Conservation (phyloP, 352 stramenopile genomes). For the Peronosclerospora sorghi region DNA sequence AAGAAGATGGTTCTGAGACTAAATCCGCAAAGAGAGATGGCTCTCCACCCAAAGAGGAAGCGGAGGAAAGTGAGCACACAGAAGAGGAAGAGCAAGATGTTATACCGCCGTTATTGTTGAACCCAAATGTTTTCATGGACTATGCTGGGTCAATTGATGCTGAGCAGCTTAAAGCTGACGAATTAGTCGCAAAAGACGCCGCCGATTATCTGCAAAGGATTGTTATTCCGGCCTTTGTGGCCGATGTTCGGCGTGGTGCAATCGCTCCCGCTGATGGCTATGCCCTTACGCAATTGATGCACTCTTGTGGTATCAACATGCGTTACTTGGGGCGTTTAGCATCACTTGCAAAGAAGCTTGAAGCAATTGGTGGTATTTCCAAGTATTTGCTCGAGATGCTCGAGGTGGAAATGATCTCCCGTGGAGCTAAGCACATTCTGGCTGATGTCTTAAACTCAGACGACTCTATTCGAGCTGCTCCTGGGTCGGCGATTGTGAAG, state of each 20-base stretch:
- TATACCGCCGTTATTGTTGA: slow-evolving; percentile 53
- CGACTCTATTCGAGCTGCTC: slow-evolving; percentile 44
- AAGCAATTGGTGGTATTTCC: slow-evolving; percentile 79
- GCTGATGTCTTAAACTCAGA: slow-evolving; percentile 61
- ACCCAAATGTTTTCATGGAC: slow-evolving; percentile 86
- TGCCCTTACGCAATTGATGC: slow-evolving; percentile 89
- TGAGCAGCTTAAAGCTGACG: slow-evolving; percentile 55
- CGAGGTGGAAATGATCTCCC: slow-evolving; percentile 94
- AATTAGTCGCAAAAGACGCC: slow-evolving; percentile 55
- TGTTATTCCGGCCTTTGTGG: slow-evolving; percentile 77
- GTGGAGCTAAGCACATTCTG: slow-evolving; percentile 83
- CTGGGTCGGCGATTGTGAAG: slow-evolving; percentile 65
- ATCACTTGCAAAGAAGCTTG: slow-evolving; percentile 79
- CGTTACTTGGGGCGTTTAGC: slow-evolving; percentile 91
- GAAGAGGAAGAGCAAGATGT: slow-evolving; percentile 50
- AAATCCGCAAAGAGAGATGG: slow-evolving; percentile 20
- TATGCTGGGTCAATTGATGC: slow-evolving; percentile 70
- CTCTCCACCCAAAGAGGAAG: slow-evolving; percentile 13
- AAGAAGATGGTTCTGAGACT: slow-evolving; percentile 5
- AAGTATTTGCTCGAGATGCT: slow-evolving; percentile 91
- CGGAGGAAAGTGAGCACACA: slow-evolving; percentile 23
- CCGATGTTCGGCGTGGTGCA: slow-evolving; percentile 69
- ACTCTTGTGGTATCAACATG: slow-evolving; percentile 94
- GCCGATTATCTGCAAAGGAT: slow-evolving; percentile 79
- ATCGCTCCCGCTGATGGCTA: slow-evolving; percentile 84